phyloP scores from a whole-genome alignment of 192 early-diverging fungal species.

The Rhizoclosmatium globosum region DNA sequence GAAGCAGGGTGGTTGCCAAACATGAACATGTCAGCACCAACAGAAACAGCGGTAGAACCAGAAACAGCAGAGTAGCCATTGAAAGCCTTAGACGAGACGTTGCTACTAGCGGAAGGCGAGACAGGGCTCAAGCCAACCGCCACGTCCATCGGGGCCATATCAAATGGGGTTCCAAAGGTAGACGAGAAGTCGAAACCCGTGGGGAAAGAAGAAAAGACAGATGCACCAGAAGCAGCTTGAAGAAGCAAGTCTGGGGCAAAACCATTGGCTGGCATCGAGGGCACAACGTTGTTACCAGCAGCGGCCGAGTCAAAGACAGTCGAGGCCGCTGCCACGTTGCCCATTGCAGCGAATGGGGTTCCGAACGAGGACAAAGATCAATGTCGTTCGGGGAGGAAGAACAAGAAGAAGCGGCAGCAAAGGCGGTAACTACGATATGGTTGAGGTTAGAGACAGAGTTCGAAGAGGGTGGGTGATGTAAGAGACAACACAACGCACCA shows the following conservation, averaged over 20 bases:
- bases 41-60: too few species aligned
- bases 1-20: too few species aligned
- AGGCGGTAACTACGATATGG: neutral
- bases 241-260: neutral
- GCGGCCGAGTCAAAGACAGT: neutral
- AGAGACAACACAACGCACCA: neutral
- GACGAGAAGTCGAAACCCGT: neutral
- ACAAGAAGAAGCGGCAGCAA: neutral
- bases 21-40: too few species aligned
- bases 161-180: conserved; percentile 28
- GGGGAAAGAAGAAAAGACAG: neutral
- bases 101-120: conserved; percentile 23
- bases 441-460: neutral
- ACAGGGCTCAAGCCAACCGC: conserved; percentile 12
- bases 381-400: neutral
- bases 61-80: neutral
- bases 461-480: neutral
- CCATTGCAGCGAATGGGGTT: neutral
- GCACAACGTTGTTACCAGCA: conserved; percentile 7
- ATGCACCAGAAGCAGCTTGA: neutral
- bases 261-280: neutral
- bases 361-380: neutral
- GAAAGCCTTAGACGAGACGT: conserved; percentile 21
- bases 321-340: conserved; percentile 1
- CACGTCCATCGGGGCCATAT: conserved; percentile 25